These are phyloP conservation scores for Podospora pseudocomata DNA, from an alignment of 495 filamentous ascomycete genomes.

Conservation along the genomic window DNA sequence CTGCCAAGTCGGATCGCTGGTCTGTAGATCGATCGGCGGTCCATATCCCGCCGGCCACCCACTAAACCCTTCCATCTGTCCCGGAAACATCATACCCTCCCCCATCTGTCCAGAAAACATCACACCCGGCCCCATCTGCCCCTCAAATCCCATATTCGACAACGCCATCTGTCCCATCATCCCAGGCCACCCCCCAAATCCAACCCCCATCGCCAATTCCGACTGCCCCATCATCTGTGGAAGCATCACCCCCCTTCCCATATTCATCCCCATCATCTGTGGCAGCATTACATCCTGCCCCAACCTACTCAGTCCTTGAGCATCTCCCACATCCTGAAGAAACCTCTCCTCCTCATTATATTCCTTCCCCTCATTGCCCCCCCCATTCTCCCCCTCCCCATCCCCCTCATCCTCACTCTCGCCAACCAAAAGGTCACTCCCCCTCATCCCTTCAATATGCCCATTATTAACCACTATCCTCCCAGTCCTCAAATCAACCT, in stretches of 20 bases:
- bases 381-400: conserved; percentile 14
- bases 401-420: conserved; percentile 41
- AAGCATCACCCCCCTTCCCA: neutral
- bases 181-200: conserved; percentile 4
- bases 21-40: conserved; percentile 5
- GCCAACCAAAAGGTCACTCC: conserved; percentile 25
- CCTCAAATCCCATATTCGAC: conserved; percentile 13
- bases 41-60: neutral
- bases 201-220: conserved; percentile 6
- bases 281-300: neutral
- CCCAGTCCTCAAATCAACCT: conserved; percentile 52
- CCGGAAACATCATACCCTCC: conserved; percentile 11
- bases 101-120: conserved; percentile 19
- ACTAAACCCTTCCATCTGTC: conserved; percentile 11
- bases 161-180: conserved; percentile 7
- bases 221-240: conserved; percentile 2
- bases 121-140: conserved; percentile 11
- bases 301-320: neutral
- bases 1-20: conserved; percentile 27
- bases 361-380: conserved; percentile 11
- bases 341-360: conserved; percentile 31
- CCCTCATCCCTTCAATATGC: conserved; percentile 59
- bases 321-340: conserved; percentile 14
- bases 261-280: neutral
- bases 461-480: conserved; percentile 84